Conservation (phyloP, 2,329 filamentous ascomycete genomes). For the Verticillium zaregamsianum region DNA sequence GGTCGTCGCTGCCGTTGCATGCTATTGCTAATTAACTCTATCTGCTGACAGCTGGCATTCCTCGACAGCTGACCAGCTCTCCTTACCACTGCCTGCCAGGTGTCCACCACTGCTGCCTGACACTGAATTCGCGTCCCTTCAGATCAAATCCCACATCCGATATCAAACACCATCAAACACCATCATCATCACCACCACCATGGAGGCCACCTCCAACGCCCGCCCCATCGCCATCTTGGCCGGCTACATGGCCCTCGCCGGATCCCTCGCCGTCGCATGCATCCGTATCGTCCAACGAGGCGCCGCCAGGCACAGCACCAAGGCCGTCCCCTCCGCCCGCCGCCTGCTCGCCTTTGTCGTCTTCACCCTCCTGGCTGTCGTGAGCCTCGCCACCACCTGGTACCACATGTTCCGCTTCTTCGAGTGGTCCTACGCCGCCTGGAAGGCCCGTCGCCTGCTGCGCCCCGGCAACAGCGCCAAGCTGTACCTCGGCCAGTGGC, state of each 20-base stretch:
- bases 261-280: constrained; percentile 11
- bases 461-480: constrained; percentile 1
- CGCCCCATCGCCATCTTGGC: constrained; percentile 17
- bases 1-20: too few relatives aligned
- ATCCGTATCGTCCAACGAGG: constrained; percentile 9
- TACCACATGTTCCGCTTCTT: constrained; percentile 22
- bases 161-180: not conserved
- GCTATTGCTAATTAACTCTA: too few relatives aligned
- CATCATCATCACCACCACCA: not conserved
- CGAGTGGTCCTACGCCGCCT: constrained; percentile 15
- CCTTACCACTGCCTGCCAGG: too few relatives aligned
- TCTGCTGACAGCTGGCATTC: too few relatives aligned
- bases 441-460: constrained; percentile 1
- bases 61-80: too few relatives aligned
- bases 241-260: constrained; percentile 15
- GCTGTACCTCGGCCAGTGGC: constrained; percentile 16
- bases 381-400: constrained; percentile 21
- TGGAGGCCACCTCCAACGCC: constrained; percentile 9
- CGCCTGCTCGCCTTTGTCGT: constrained; percentile 5
- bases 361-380: constrained; percentile 16
- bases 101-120: too few relatives aligned
- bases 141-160: not conserved
- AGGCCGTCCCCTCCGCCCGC: not conserved
- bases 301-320: not conserved
- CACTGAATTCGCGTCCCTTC: too few relatives aligned